phyloP scores from a whole-genome alignment of 805 yeast genomes.

The Barnettozyma siamensis region DNA sequence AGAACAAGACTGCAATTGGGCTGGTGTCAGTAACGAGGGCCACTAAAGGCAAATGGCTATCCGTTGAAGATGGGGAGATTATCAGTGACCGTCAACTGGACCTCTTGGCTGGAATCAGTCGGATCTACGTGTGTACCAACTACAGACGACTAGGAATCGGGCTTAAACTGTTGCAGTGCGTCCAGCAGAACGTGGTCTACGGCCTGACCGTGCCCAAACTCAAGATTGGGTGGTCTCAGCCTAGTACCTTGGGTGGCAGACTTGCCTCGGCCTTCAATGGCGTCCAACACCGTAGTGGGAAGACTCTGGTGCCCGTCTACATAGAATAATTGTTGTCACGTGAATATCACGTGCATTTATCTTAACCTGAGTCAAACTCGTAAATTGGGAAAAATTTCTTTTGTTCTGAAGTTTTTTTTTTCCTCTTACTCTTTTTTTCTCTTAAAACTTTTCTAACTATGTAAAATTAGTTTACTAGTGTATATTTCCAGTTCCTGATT shows the following conservation, averaged over 20 bases:
- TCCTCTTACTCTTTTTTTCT: background rate
- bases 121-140: slow-evolving; percentile 40
- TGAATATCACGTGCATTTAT: too few relatives aligned
- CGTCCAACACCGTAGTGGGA: slow-evolving; percentile 47
- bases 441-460: background rate
- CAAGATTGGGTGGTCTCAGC: slow-evolving; percentile 67
- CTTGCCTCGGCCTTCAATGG: slow-evolving; percentile 54
- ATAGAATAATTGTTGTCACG: slow-evolving; percentile 2
- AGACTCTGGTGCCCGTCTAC: slow-evolving; percentile 44
- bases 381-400: background rate
- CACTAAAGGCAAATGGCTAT: slow-evolving; percentile 52
- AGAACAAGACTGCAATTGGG: slow-evolving; percentile 45
- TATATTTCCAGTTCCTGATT: too few relatives aligned
- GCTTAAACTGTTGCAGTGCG: slow-evolving; percentile 36
- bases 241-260: slow-evolving; percentile 57
- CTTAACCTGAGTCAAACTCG: background rate
- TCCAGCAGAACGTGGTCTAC: slow-evolving; percentile 40
- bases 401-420: background rate
- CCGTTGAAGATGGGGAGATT: slow-evolving; percentile 41
- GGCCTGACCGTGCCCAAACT: slow-evolving; percentile 39
- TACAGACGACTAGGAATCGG: slow-evolving; percentile 50
- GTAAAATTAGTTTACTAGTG: background rate
- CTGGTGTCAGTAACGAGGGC: slow-evolving; percentile 48
- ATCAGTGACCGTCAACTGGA: slow-evolving; percentile 42
- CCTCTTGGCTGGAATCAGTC: slow-evolving; percentile 41